phyloP scores from a whole-genome alignment of 805 yeast genomes.

The Candida tibetensis region DNA sequence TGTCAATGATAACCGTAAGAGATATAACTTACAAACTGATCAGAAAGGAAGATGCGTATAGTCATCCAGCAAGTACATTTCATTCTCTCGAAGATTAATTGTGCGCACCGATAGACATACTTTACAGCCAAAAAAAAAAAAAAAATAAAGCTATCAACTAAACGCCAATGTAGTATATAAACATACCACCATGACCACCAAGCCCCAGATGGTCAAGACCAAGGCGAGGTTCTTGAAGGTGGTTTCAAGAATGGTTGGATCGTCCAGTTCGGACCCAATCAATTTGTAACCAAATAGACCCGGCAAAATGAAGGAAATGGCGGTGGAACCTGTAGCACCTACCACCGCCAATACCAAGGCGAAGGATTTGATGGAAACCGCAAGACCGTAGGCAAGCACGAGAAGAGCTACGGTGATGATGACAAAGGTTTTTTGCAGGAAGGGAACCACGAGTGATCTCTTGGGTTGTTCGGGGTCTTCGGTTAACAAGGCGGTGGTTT shows the following conservation, averaged over 20 bases:
- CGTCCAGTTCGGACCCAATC: constrained; percentile 46
- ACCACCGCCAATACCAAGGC: constrained; percentile 83
- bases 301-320: constrained; percentile 87
- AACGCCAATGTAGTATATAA: constrained; percentile 22
- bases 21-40: too few species aligned
- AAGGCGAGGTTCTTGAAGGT: constrained; percentile 49
- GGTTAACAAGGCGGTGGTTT: constrained; percentile 14
- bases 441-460: constrained; percentile 24
- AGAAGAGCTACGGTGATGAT: constrained; percentile 36
- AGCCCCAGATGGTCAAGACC: constrained; percentile 64
- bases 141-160: too few species aligned
- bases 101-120: too few species aligned
- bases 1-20: constrained; percentile 1
- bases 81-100: too few species aligned
- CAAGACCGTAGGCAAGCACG: constrained; percentile 55
- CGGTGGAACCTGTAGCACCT: constrained; percentile 91
- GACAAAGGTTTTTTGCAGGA: constrained; percentile 23
- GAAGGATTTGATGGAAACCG: constrained; percentile 66
- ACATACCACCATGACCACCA: constrained; percentile 68
- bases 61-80: too few species aligned
- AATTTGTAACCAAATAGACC: constrained; percentile 81
- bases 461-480: constrained; percentile 3
- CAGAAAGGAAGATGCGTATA: too few species aligned
- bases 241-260: constrained; percentile 26
- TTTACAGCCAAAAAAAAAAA: constrained; percentile 8